phyloP scores from a whole-genome alignment of 106 monocot species.

The Chionographis japonica region DNA sequence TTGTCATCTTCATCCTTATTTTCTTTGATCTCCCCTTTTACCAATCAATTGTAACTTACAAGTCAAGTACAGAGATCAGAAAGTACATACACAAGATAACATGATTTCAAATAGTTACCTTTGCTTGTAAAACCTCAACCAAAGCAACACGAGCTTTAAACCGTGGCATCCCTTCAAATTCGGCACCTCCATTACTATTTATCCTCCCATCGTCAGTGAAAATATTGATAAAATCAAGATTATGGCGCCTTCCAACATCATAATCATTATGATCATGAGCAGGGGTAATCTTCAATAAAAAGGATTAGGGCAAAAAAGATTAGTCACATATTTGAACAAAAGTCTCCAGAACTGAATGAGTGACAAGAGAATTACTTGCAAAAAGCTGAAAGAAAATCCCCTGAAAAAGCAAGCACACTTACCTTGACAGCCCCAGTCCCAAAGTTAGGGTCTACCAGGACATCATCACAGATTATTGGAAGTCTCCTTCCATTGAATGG shows the following conservation, averaged over 20 bases:
- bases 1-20: too few relatives aligned
- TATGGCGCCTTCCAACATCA: conserved; percentile 90
- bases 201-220: conserved; percentile 96
- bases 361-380: not conserved
- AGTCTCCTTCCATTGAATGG: conserved; percentile 86
- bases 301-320: conserved; percentile 3
- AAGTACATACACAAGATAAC: too few relatives aligned
- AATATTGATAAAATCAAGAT: conserved; percentile 84
- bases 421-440: conserved; percentile 99
- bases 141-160: conserved; percentile 73
- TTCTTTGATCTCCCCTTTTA: too few relatives aligned
- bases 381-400: not conserved
- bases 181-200: conserved; percentile 61
- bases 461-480: conserved; percentile 83
- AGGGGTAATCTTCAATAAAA: conserved; percentile 79
- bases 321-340: not conserved
- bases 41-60: too few relatives aligned
- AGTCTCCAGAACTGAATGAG: not conserved
- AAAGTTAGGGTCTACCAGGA: conserved; percentile 77
- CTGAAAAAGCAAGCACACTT: not conserved
- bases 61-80: too few relatives aligned
- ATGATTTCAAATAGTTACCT: conserved; percentile 39
- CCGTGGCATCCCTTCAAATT: conserved; percentile 88
- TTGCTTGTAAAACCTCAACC: conserved; percentile 54
- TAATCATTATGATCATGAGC: conserved; percentile 98